Evolutionary conservation across 2,329 filamentous ascomycete species (phyloP).

Genomic region (Colletotrichum acutatum): DNA sequence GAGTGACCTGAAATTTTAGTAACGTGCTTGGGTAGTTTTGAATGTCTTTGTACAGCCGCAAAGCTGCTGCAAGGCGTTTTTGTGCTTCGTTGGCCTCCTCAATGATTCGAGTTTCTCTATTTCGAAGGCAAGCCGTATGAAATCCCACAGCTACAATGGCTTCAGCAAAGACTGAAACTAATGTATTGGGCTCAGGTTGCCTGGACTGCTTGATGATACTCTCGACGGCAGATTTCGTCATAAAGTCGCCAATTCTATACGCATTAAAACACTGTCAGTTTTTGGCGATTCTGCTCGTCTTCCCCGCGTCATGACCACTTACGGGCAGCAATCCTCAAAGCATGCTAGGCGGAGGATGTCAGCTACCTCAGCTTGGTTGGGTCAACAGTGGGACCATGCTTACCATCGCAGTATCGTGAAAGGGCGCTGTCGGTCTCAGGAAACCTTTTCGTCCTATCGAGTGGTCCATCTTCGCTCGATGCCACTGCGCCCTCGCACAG

Average conservation of each 20-base stretch:
- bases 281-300: too few species aligned
- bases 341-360: background rate
- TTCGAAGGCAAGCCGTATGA: constrained; percentile 8
- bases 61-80: background rate
- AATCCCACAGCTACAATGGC: constrained; percentile 13
- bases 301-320: background rate
- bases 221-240: constrained; percentile 15
- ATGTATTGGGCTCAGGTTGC: background rate
- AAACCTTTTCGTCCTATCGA: background rate
- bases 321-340: constrained; percentile 27
- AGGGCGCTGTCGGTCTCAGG: background rate
- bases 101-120: background rate
- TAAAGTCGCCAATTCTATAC: constrained; percentile 3
- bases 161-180: background rate
- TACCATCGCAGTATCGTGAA: constrained; percentile 23
- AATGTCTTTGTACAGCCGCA: background rate
- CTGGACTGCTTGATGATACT: background rate
- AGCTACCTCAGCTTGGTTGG: background rate
- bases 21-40: constrained; percentile 4
- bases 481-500: background rate
- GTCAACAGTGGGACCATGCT: background rate
- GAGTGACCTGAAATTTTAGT: constrained; percentile 16
- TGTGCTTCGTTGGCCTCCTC: background rate
- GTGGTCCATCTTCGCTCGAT: background rate
- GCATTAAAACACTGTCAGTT: fast-evolving